phyloP scores from a whole-genome alignment of 176 grass and related monocot genomes.

The Tuctoria greenei region DNA sequence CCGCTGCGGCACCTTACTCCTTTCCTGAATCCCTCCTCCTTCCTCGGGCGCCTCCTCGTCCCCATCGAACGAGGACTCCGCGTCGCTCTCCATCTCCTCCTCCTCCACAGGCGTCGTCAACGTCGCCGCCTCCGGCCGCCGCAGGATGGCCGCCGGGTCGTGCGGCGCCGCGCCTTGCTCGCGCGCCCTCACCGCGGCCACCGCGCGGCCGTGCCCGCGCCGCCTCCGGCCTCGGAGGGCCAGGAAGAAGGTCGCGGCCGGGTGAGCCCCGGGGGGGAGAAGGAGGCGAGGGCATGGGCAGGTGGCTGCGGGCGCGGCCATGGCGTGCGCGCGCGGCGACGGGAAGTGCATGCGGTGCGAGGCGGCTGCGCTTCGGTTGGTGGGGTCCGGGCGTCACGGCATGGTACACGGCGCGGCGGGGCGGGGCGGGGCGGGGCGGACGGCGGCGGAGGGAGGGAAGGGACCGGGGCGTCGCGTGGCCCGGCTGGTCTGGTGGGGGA shows the following conservation, averaged over 20 bases:
- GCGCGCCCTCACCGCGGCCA: conserved; percentile 38
- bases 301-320: conserved; percentile 20
- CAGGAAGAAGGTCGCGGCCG: neutral
- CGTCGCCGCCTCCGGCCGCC: conserved; percentile 51
- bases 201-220: conserved; percentile 33
- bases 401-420: conserved; percentile 45
- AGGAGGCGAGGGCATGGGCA: conserved; percentile 30
- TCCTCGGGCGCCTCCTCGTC: conserved; percentile 27
- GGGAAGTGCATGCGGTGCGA: conserved; percentile 42
- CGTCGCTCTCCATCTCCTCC: conserved; percentile 31
- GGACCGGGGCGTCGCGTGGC: neutral
- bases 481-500: conserved; percentile 2
- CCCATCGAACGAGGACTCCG: neutral
- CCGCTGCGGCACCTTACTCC: conserved; percentile 37
- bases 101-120: conserved; percentile 33
- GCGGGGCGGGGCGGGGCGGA: conserved; percentile 23
- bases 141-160: conserved; percentile 53
- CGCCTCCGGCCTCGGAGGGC: conserved; percentile 7
- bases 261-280: neutral
- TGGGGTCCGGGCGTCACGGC: conserved; percentile 33
- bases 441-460: neutral
- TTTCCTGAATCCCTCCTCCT: neutral
- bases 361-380: conserved; percentile 13
- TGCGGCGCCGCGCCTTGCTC: conserved; percentile 34
- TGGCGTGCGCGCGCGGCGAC: conserved; percentile 28